These are phyloP conservation scores for Carex myosuroides DNA, from an alignment of 176 grass and related monocot genomes.

Conservation along the genomic window DNA sequence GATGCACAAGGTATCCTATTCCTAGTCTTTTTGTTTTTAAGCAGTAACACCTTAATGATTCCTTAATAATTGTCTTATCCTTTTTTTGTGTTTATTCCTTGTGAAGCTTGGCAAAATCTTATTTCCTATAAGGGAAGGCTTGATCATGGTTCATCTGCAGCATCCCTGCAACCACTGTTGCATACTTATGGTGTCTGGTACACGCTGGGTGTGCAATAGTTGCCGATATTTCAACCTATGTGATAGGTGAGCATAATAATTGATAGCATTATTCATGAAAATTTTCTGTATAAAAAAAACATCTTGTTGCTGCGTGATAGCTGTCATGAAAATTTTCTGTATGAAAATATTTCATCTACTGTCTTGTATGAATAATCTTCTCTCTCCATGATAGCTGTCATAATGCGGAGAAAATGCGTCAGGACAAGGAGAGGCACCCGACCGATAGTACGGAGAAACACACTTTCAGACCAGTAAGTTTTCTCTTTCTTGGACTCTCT, in stretches of 20 bases:
- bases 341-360: neutral
- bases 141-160: too few relatives aligned
- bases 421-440: constrained; percentile 77
- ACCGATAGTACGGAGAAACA: constrained; percentile 70
- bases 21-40: constrained; percentile 7
- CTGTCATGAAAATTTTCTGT: neutral
- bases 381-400: constrained; percentile 53
- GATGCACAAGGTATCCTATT: constrained; percentile 66
- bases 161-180: too few relatives aligned
- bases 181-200: too few relatives aligned
- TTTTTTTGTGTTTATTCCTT: neutral
- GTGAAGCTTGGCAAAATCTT: too few relatives aligned
- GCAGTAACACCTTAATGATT: neutral
- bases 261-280: too few relatives aligned
- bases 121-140: too few relatives aligned
- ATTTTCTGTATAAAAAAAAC: too few relatives aligned
- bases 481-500: neutral
- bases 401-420: constrained; percentile 53
- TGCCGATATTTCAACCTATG: too few relatives aligned
- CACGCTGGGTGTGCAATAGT: too few relatives aligned
- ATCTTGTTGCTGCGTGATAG: too few relatives aligned
- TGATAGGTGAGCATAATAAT: too few relatives aligned
- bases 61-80: neutral
- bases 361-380: neutral
- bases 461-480: constrained; percentile 71